Evolutionary conservation across 2,329 filamentous ascomycete species (phyloP).

Genomic region (Immersiporthe knoxdaviesiana): DNA sequence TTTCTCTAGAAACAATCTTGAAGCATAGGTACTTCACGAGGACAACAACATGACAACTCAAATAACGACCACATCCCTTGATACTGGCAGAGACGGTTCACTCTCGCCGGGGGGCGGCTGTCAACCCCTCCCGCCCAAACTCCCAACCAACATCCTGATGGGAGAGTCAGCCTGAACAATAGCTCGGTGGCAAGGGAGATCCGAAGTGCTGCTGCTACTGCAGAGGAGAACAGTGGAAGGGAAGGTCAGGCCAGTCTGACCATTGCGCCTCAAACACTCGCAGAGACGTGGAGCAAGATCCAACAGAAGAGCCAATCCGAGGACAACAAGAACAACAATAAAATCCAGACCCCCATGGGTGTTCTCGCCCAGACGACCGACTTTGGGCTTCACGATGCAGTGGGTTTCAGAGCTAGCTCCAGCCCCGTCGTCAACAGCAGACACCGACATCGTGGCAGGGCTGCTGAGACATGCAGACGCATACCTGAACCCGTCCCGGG

Average conservation of each 20-base stretch:
- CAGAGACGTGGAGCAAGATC: slow-evolving; percentile 11
- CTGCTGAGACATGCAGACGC: slow-evolving; percentile 38
- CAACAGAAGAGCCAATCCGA: slow-evolving; percentile 1
- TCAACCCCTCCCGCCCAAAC: background rate
- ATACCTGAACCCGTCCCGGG: slow-evolving; percentile 38
- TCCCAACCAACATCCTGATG: slow-evolving; percentile 19
- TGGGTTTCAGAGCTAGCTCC: slow-evolving; percentile 42
- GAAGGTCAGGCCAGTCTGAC: slow-evolving; percentile 11
- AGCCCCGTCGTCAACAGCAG: slow-evolving; percentile 23
- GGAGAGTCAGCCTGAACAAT: slow-evolving; percentile 34
- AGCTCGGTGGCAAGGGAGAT: slow-evolving; percentile 35
- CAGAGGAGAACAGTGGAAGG: background rate
- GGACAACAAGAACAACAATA: slow-evolving; percentile 23
- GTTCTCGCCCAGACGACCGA: slow-evolving; percentile 25
- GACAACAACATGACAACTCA: background rate
- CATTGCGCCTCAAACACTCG: background rate
- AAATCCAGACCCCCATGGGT: slow-evolving; percentile 27
- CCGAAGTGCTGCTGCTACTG: slow-evolving; percentile 29
- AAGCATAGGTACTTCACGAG: background rate
- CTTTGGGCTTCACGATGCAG: slow-evolving; percentile 38
- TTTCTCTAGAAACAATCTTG: no score
- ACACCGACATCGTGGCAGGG: slow-evolving; percentile 17
- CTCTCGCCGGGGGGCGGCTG: background rate
- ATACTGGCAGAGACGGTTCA: background rate
- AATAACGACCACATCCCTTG: background rate